A percentile compares a stretch with the other conserved stretches of the same genome.
These are phyloP conservation scores for Globomyces pollinis-pini DNA, from an alignment of 192 early-diverging fungal genomes.

Conservation along the genomic window DNA sequence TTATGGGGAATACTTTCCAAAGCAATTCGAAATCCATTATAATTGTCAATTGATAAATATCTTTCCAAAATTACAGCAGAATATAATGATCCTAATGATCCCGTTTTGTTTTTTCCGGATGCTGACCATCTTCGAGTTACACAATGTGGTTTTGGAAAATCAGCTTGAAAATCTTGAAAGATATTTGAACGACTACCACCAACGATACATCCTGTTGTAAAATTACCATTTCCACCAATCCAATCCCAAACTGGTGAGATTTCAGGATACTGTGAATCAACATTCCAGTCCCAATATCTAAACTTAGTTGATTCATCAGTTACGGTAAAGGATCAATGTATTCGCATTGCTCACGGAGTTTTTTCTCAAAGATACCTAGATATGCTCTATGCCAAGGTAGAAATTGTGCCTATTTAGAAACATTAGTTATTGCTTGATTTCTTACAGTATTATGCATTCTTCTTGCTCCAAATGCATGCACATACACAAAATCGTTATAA, in stretches of 20 bases:
- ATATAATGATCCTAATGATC: background rate
- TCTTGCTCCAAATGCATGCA: background rate
- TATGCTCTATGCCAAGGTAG: conserved; percentile 37
- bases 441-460: conserved; percentile 12
- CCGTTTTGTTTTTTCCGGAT: background rate
- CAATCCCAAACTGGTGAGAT: conserved; percentile 6
- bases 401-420: conserved; percentile 16
- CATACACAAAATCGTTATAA: background rate
- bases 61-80: background rate
- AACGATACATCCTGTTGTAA: background rate
- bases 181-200: no score
- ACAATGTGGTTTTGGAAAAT: background rate
- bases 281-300: conserved; percentile 58
- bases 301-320: conserved; percentile 10
- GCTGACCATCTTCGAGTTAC: background rate
- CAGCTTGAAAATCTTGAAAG: background rate
- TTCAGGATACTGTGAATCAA: conserved; percentile 36
- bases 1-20: conserved; percentile 27
- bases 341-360: conserved; percentile 7
- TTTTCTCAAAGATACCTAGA: conserved; percentile 16
- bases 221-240: background rate
- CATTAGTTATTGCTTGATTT: background rate
- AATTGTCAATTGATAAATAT: background rate
- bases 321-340: conserved; percentile 19
- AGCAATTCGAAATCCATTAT: conserved; percentile 15